phyloP scores from a whole-genome alignment of 1,284 basidiomycete species.

The Fistulinella cinereoalba region DNA sequence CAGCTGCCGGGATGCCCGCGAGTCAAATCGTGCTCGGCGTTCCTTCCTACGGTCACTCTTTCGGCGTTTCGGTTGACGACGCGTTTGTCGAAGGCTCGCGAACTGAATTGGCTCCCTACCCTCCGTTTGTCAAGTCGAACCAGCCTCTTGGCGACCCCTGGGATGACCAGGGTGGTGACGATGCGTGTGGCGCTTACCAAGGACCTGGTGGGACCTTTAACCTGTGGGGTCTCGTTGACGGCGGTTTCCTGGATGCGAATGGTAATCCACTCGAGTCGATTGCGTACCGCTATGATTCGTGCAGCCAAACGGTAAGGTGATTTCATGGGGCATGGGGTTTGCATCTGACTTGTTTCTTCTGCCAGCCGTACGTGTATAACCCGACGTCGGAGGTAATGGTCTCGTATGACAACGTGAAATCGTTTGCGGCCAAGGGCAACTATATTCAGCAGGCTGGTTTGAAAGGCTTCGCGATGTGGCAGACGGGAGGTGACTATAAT shows the following conservation, averaged over 20 bases:
- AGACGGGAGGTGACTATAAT: slow-evolving; percentile 52
- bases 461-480: slow-evolving; percentile 55
- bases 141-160: slow-evolving; percentile 42
- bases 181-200: slow-evolving; percentile 37
- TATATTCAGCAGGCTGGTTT: slow-evolving; percentile 46
- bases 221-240: slow-evolving; percentile 40
- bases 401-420: slow-evolving; percentile 38
- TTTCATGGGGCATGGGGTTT: not conserved
- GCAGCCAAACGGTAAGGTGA: slow-evolving; percentile 45
- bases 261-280: slow-evolving; percentile 39
- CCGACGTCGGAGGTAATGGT: slow-evolving; percentile 34
- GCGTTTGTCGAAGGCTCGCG: slow-evolving; percentile 24
- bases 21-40: slow-evolving; percentile 64
- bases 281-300: slow-evolving; percentile 40
- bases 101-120: slow-evolving; percentile 32
- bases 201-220: slow-evolving; percentile 37
- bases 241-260: slow-evolving; percentile 39
- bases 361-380: slow-evolving; percentile 46
- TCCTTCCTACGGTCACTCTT: slow-evolving; percentile 51
- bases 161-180: slow-evolving; percentile 33
- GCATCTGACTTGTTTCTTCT: not conserved
- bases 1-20: slow-evolving; percentile 55
- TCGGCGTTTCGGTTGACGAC: slow-evolving; percentile 31
- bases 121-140: slow-evolving; percentile 34
- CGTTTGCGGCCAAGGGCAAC: slow-evolving; percentile 54